A percentile compares a stretch with the other conserved stretches of the same genome.
phyloP scores from a whole-genome alignment of 768 basidiomycete genomes.

The Pulveroboletus sp. region DNA sequence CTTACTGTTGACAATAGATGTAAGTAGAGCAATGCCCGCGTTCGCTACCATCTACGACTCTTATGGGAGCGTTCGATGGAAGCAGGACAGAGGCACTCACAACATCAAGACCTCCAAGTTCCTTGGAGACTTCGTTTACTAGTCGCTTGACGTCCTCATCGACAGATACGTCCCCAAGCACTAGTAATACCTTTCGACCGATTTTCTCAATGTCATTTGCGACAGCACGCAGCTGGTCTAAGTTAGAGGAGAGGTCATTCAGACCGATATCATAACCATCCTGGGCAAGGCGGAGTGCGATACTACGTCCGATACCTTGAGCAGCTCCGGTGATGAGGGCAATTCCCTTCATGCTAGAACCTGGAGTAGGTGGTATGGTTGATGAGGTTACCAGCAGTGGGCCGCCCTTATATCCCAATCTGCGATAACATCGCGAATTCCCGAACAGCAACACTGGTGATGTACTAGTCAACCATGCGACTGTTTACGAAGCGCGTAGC shows the following conservation, averaged over 20 bases:
- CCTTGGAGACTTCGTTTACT: constrained; percentile 28
- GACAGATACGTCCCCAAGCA: constrained; percentile 35
- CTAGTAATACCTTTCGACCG: constrained; percentile 14
- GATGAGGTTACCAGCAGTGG: no score
- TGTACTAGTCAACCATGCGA: no score
- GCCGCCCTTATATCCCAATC: no score
- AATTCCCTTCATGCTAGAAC: constrained; percentile 22
- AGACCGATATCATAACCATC: constrained; percentile 22
- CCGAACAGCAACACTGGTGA: no score
- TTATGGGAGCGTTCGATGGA: not conserved
- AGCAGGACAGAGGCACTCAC: not conserved
- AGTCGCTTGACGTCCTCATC: constrained; percentile 40
- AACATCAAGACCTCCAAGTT: constrained; percentile 25
- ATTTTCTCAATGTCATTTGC: constrained; percentile 18
- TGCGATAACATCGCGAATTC: no score
- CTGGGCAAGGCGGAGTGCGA: constrained; percentile 9
- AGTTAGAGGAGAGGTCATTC: constrained; percentile 21
- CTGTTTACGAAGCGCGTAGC: no score
- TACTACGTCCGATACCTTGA: constrained; percentile 21
- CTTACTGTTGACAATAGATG: not conserved
- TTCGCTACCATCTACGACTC: constrained; percentile 1
- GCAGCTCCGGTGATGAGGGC: constrained; percentile 28
- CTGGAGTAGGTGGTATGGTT: no score
- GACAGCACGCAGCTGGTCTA: not conserved
- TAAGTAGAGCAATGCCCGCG: not conserved